Base-by-base conservation (phyloP, 1,139 yeast genomes). In the Scheffersomyces segobiensis region DNA sequence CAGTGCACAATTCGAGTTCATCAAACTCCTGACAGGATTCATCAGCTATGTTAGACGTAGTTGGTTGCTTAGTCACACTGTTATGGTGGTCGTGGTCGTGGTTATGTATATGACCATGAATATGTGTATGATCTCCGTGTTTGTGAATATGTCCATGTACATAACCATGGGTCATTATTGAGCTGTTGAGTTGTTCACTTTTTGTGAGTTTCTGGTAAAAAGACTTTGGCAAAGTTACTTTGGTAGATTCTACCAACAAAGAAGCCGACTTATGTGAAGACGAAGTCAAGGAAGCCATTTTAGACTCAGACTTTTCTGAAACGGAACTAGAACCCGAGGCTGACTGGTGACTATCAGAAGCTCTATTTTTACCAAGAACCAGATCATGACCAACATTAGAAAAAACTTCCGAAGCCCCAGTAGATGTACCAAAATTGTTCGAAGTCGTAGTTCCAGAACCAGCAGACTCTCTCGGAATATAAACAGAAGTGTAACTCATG, bases 61-160 rank as follows among this genome's bases (percentile, higher is more conserved):
- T 20, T 39, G 49, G 53, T 19, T 19, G 55, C 51, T 53, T 52
- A n/a, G 55, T 56, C 46, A 20, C 24, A 21, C 56, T 54, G 22
- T 53, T 55, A 54, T 64, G 67, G 24, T 63, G 65, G 52, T 69
- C 71, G 55, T 77, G 80, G 58, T 78, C 82, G 56, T 79, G 83
- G 59, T 79, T 84, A 65, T 87, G 91, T 49, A 87, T 84, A 67
- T 87, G 91, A 2, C 91, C 91, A 67, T 87, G 91, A 22, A 87
- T 86, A 63, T 86, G 88, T 8, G 89, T 85, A 66, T 87, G 85
- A 65, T 85, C 85, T 60, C 81, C 78, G 66, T 85, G 88, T 65
- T 83, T 85, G 69, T 87, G 91, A 46, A 87, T 86, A 66, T 87
- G 91, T 1, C 91, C 91, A 71, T 87, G 91, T 19, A 87, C 87